Evolutionary conservation across 2,329 filamentous ascomycete genomes (phyloP).

Genomic region (Trichoderma pleuroti): DNA sequence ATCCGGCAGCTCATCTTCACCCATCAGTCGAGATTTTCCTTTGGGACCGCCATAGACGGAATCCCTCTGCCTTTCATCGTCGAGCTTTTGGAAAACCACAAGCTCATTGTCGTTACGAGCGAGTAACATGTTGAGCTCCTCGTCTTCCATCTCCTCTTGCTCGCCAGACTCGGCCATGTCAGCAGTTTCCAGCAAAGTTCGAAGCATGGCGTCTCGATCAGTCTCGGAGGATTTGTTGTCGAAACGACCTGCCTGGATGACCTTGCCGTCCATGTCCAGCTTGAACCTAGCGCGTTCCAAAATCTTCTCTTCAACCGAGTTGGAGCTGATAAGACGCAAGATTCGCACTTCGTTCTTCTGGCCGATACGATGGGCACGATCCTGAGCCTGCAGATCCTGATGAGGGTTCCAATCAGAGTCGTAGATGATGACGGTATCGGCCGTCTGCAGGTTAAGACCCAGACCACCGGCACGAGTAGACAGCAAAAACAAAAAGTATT

Average conservation of each 20-base stretch:
- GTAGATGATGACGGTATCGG: conserved; percentile 98
- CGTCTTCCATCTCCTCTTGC: conserved; percentile 97
- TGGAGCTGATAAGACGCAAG: conserved; percentile 88
- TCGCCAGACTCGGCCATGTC: conserved; percentile 66
- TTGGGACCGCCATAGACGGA: conserved; percentile 70
- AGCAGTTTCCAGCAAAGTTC: conserved; percentile 84
- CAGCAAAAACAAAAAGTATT: conserved; percentile 97
- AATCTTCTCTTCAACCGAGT: conserved; percentile 98
- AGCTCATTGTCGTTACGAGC: conserved; percentile 84
- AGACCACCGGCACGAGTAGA: conserved; percentile 97
- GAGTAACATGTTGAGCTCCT: conserved; percentile 92
- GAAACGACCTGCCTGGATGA: conserved; percentile 98
- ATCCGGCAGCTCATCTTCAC: conserved; percentile 83
- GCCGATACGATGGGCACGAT: conserved; percentile 99
- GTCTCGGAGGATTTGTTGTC: conserved; percentile 99
- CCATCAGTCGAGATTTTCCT: conserved; percentile 73
- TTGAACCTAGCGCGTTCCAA: conserved; percentile 95
- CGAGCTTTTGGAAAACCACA: conserved; percentile 73
- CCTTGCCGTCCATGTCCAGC: conserved; percentile 98
- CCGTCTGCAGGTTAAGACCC: conserved; percentile 93
- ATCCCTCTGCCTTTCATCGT: conserved; percentile 66
- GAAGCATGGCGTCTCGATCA: conserved; percentile 93
- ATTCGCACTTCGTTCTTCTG: conserved; percentile 99
- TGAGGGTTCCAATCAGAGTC: conserved; percentile 99
- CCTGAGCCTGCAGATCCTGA: conserved; percentile 97